These are phyloP conservation scores for Irpex lacteus DNA, from an alignment of 1,284 basidiomycete species.

Conservation along the genomic window DNA sequence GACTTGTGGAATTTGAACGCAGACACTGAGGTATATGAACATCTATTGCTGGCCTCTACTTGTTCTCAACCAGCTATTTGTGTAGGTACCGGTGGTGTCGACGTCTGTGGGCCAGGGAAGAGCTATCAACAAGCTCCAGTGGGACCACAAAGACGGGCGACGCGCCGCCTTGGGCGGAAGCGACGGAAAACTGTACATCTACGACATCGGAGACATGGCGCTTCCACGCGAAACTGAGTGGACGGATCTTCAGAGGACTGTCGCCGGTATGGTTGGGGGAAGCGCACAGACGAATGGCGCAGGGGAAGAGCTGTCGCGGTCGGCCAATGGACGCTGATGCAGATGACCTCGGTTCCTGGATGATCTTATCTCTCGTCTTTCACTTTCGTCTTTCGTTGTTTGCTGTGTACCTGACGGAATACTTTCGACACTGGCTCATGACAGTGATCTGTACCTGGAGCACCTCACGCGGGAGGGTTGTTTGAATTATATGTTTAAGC, in stretches of 20 bases:
- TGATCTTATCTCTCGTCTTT: background rate
- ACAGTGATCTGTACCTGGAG: background rate
- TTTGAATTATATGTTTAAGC: background rate
- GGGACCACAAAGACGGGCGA: conserved; percentile 86
- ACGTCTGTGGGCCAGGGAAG: conserved; percentile 69
- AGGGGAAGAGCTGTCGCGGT: conserved; percentile 42
- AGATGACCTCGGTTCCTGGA: background rate
- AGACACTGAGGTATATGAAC: conserved; percentile 78
- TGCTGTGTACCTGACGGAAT: background rate
- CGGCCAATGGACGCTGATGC: conserved; percentile 42
- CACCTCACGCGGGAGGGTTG: background rate
- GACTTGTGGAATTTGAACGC: conserved; percentile 96
- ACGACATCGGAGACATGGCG: conserved; percentile 90
- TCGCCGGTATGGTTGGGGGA: conserved; percentile 59
- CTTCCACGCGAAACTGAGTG: conserved; percentile 85
- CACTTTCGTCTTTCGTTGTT: too few species aligned
- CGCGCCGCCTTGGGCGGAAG: conserved; percentile 87
- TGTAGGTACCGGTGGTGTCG: conserved; percentile 77
- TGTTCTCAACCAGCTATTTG: background rate
- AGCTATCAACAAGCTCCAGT: conserved; percentile 93
- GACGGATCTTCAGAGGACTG: conserved; percentile 83
- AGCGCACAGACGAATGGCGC: conserved; percentile 51
- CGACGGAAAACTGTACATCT: conserved; percentile 91
- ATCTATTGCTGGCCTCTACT: background rate
- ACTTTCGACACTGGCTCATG: background rate